Percentiles rank a stretch among this genome's conserved stretches.
These are phyloP conservation scores for Gnetum montanum DNA, from an alignment of 75 land plant species.

Conservation along the genomic window DNA sequence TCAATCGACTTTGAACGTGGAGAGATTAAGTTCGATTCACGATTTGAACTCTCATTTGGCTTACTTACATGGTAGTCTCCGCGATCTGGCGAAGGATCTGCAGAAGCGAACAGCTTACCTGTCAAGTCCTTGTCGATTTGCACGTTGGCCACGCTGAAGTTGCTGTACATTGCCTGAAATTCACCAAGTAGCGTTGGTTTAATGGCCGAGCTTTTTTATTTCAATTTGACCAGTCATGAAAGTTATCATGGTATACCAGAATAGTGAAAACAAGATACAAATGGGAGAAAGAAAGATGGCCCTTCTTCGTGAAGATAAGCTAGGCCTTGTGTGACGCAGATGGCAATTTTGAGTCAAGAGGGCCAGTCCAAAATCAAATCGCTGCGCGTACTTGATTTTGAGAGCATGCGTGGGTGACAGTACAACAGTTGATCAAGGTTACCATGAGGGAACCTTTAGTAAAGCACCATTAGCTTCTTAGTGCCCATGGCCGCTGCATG, in stretches of 20 bases:
- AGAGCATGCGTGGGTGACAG: neutral
- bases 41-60: neutral
- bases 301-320: slow-evolving; percentile 24
- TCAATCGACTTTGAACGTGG: neutral
- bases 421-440: slow-evolving; percentile 14
- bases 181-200: too few relatives aligned
- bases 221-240: too few relatives aligned
- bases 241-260: too few relatives aligned
- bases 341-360: slow-evolving; percentile 19
- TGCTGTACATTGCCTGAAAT: slow-evolving; percentile 70
- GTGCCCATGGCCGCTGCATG: neutral
- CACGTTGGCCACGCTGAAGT: slow-evolving; percentile 64
- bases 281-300: neutral
- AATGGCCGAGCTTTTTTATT: slow-evolving; percentile 13
- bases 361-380: slow-evolving; percentile 22
- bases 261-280: too few relatives aligned
- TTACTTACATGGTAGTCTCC: slow-evolving; percentile 4
- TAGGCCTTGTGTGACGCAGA: slow-evolving; percentile 27
- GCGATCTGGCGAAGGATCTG: slow-evolving; percentile 62
- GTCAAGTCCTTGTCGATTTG: slow-evolving; percentile 83
- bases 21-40: neutral
- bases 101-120: slow-evolving; percentile 52
- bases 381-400: slow-evolving; percentile 4
- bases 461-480: slow-evolving; percentile 20
- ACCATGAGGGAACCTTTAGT: slow-evolving; percentile 17